A percentile compares a stretch with the other conserved stretches of the same genome.
These are phyloP conservation scores for Ramaria sp. DNA, from an alignment of 768 basidiomycete species.

Conservation along the genomic window DNA sequence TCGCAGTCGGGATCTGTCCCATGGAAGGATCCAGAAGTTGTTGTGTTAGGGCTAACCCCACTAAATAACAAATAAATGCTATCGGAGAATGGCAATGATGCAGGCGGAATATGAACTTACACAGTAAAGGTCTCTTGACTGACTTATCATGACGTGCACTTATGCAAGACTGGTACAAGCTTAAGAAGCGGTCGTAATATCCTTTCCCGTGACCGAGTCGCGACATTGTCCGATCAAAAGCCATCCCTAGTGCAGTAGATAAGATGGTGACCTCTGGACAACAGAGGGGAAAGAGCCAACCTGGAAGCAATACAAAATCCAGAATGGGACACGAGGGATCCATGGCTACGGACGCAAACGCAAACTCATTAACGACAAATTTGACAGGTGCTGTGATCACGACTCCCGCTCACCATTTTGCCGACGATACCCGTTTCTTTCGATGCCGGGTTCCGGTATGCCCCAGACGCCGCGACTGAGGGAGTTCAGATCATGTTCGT, in stretches of 20 bases:
- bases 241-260: constrained; percentile 39
- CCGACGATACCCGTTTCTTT: constrained; percentile 35
- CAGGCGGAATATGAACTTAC: constrained; percentile 26
- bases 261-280: background rate
- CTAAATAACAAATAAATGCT: constrained; percentile 23
- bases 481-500: constrained; percentile 41
- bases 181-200: constrained; percentile 69
- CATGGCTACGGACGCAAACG: constrained; percentile 20
- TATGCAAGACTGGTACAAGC: constrained; percentile 28
- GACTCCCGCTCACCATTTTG: constrained; percentile 35
- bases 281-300: constrained; percentile 29
- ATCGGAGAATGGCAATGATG: constrained; percentile 5
- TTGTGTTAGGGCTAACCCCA: constrained; percentile 54
- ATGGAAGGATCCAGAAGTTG: constrained; percentile 42
- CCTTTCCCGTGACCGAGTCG: constrained; percentile 78
- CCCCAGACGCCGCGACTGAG: constrained; percentile 62
- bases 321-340: constrained; percentile 30
- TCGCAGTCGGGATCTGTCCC: constrained; percentile 37
- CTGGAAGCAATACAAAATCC: constrained; percentile 61
- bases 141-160: constrained; percentile 12
- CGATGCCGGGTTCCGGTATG: constrained; percentile 51
- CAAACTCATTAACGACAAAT: background rate
- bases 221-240: constrained; percentile 57
- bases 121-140: constrained; percentile 43
- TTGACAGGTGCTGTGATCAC: background rate